Evolutionary conservation across 2,329 filamentous ascomycete species (phyloP).

Genomic region (Escovopsis sp.): DNA sequence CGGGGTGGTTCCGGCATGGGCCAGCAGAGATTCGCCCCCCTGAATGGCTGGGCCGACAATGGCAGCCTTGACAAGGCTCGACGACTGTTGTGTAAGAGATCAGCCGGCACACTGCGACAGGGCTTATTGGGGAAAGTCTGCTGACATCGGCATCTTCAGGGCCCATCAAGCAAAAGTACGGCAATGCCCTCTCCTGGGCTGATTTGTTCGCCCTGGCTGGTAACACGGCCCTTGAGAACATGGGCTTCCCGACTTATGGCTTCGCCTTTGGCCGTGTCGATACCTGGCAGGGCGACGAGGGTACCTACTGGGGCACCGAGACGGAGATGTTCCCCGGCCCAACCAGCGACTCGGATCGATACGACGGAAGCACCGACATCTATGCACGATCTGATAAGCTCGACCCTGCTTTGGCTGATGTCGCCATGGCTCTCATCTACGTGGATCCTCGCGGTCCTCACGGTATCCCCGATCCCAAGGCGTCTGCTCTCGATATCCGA

Average conservation of each 20-base stretch:
- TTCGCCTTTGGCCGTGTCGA: slow-evolving; percentile 58
- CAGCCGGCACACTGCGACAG: background rate
- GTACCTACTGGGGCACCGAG: slow-evolving; percentile 64
- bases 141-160: slow-evolving; percentile 3
- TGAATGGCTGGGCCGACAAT: slow-evolving; percentile 71
- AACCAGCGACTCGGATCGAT: slow-evolving; percentile 51
- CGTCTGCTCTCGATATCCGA: slow-evolving; percentile 56
- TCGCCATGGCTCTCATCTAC: slow-evolving; percentile 61
- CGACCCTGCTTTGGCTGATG: slow-evolving; percentile 51
- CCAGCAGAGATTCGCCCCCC: slow-evolving; percentile 46
- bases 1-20: slow-evolving; percentile 54
- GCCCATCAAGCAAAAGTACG: slow-evolving; percentile 75
- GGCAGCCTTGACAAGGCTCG: slow-evolving; percentile 65
- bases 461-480: slow-evolving; percentile 52
- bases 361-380: slow-evolving; percentile 38
- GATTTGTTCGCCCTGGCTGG: slow-evolving; percentile 57
- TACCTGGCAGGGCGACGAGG: slow-evolving; percentile 61
- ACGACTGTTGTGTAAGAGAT: slow-evolving; percentile 44
- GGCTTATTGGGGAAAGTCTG: background rate
- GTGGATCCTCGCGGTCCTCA: slow-evolving; percentile 68
- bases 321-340: slow-evolving; percentile 44
- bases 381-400: slow-evolving; percentile 41
- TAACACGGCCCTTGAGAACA: slow-evolving; percentile 62
- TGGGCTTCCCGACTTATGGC: slow-evolving; percentile 58
- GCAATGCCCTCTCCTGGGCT: slow-evolving; percentile 67